Base-by-base conservation (phyloP, 2,329 filamentous ascomycete genomes). In the Westerdykella aurantiaca region DNA sequence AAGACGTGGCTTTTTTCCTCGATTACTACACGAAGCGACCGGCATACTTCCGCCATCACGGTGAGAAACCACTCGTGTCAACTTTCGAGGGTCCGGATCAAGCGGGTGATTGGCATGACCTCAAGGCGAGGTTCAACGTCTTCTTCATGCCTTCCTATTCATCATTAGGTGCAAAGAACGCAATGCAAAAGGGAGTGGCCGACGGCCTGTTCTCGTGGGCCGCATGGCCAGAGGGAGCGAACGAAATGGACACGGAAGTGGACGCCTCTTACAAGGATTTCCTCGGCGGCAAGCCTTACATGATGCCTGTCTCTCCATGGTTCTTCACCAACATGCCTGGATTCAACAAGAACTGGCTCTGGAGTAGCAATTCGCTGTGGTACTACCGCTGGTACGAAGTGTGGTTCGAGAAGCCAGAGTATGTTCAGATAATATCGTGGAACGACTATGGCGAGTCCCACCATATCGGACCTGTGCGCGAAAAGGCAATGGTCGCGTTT, bases 311-410 rank as follows among this genome's bases (percentile, higher is more conserved):
- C 1, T 73, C 70, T 0, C 67, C 70, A 1, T 76, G 73, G 77
- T 80, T 79, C 58, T 76, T 60, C 60, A 81, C 80, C 39, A 76
- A 80, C 45, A 65, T 82, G 3, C 73, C 77, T 0, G 66, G 68
- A 6, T 82, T 72, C 52, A 61, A 67, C 34, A 83, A 83, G 64
- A 80, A 81, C 56, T 84, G 80, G 79, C 67, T 82, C 5, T 84
- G 77, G 70, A 71, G 72, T 17, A 77, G 78, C n/a, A 80, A 83
- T 50, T 69, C 74, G 43, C 61, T 83, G 11, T 85, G 81, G 79
- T 74, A 72, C 48, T 68, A 78, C 42, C 74, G 58, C 25, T 61
- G 58, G 58, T 38, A 54, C 17, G 48, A 60, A 38, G 40, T 42
- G 43, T 38, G 41, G 33, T 41, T 11, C n/a, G n/a, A 21, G 0